Percentiles rank a stretch among this genome's conserved stretches.
phyloP scores from a whole-genome alignment of 2,329 filamentous ascomycete genomes.

The Stemphylium lycopersici region DNA sequence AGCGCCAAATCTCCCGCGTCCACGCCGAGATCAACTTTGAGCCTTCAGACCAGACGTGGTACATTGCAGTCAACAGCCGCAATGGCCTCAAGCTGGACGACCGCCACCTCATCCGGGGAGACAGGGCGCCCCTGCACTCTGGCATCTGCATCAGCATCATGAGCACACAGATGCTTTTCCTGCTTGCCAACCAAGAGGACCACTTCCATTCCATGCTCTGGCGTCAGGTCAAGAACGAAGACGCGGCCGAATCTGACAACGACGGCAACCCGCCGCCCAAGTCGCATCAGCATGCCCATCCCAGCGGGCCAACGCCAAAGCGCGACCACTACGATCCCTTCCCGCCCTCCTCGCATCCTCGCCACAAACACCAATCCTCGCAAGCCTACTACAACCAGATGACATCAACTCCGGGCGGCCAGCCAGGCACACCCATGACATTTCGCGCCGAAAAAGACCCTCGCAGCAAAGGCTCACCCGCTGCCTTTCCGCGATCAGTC shows the following conservation, averaged over 20 bases:
- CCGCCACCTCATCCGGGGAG: slow-evolving; percentile 68
- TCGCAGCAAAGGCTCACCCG: slow-evolving; percentile 54
- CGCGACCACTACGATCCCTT: slow-evolving; percentile 48
- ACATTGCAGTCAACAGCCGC: slow-evolving; percentile 83
- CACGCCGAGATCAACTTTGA: slow-evolving; percentile 59
- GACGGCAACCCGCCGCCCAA: slow-evolving; percentile 41
- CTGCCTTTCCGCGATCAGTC: slow-evolving; percentile 56
- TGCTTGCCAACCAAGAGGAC: slow-evolving; percentile 79
- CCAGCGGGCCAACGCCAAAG: slow-evolving; percentile 45
- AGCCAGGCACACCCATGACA: slow-evolving; percentile 43
- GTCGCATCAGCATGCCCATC: slow-evolving; percentile 41
- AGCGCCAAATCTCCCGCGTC: slow-evolving; percentile 57
- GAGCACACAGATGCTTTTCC: slow-evolving; percentile 98
- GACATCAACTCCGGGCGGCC: slow-evolving; percentile 46
- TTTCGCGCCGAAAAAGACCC: slow-evolving; percentile 44
- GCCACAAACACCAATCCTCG: slow-evolving; percentile 39
- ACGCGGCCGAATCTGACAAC: slow-evolving; percentile 49
- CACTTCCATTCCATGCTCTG: slow-evolving; percentile 73
- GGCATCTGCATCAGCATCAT: slow-evolving; percentile 92
- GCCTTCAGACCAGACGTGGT: slow-evolving; percentile 67
- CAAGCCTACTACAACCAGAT: slow-evolving; percentile 42
- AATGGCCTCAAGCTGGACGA: slow-evolving; percentile 91
- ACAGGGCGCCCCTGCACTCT: slow-evolving; percentile 72
- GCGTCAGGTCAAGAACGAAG: slow-evolving; percentile 59
- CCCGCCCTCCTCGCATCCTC: slow-evolving; percentile 44